These are phyloP conservation scores for Tulasnella sp. DNA, from an alignment of 768 basidiomycete genomes.

Conservation along the genomic window DNA sequence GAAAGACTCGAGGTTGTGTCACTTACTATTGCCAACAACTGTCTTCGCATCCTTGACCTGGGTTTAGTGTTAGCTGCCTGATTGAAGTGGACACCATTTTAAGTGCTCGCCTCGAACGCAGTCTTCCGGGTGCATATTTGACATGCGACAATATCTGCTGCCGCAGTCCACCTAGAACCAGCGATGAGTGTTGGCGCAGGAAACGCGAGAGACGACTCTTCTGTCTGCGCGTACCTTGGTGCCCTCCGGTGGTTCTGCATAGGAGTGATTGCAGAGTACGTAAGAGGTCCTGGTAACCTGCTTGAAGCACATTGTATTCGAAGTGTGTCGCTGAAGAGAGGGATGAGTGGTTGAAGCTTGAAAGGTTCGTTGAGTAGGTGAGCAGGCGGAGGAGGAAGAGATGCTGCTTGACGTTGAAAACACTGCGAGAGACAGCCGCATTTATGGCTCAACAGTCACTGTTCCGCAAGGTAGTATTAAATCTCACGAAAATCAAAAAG, in stretches of 20 bases:
- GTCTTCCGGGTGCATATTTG: slow-evolving; percentile 28
- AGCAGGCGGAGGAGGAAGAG: slow-evolving; percentile 22
- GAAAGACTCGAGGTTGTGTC: not conserved
- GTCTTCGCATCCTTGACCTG: slow-evolving; percentile 30
- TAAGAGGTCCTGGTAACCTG: slow-evolving; percentile 26
- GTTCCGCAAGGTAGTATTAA: slow-evolving; percentile 1
- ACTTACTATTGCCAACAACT: slow-evolving; percentile 35
- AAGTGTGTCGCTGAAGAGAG: not conserved
- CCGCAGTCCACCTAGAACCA: slow-evolving; percentile 21
- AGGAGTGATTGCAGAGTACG: slow-evolving; percentile 22
- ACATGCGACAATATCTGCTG: slow-evolving; percentile 21
- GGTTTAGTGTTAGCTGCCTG: not conserved
- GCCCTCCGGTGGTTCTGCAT: slow-evolving; percentile 29
- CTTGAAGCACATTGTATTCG: slow-evolving; percentile 22
- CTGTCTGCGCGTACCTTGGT: slow-evolving; percentile 12
- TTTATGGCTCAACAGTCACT: slow-evolving; percentile 24
- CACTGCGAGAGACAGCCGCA: not conserved
- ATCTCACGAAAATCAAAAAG: slow-evolving; percentile 25
- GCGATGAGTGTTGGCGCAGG: not conserved
- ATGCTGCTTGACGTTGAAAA: slow-evolving; percentile 4
- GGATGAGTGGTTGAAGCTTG: not conserved
- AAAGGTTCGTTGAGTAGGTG: not conserved
- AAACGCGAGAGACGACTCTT: not conserved
- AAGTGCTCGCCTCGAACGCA: slow-evolving; percentile 25
- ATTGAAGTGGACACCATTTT: not conserved